Conservation (phyloP, 2,329 filamentous ascomycete genomes). For the Colletotrichum theobromicola region DNA sequence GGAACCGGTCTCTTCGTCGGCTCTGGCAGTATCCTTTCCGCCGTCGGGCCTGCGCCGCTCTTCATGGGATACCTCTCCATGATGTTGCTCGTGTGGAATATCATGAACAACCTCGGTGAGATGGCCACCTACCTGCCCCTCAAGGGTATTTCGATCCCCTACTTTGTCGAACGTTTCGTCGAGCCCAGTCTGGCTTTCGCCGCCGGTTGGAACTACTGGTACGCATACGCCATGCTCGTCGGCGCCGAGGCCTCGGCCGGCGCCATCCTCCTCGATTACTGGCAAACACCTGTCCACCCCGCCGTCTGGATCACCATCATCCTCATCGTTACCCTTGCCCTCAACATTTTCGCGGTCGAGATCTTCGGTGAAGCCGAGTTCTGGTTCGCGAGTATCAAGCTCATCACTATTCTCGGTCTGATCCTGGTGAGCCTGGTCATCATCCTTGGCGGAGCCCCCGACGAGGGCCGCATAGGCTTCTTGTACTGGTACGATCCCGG, state of each 20-base stretch:
- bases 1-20: conserved; percentile 70
- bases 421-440: conserved; percentile 62
- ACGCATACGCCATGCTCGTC: conserved; percentile 63
- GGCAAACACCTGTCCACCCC: conserved; percentile 55
- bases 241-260: conserved; percentile 64
- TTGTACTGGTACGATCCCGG: conserved; percentile 42
- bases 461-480: conserved; percentile 49
- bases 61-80: conserved; percentile 71
- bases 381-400: conserved; percentile 65
- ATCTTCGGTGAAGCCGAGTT: conserved; percentile 68
- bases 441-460: conserved; percentile 60
- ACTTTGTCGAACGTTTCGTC: conserved; percentile 61
- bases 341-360: conserved; percentile 62
- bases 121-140: conserved; percentile 61
- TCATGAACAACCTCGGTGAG: conserved; percentile 61
- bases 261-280: conserved; percentile 65
- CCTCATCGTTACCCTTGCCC: conserved; percentile 54
- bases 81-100: conserved; percentile 57
- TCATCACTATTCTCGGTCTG: conserved; percentile 62
- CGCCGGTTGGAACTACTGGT: conserved; percentile 67
- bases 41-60: conserved; percentile 68
- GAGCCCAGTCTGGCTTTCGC: conserved; percentile 62
- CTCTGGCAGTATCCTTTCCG: conserved; percentile 60
- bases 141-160: conserved; percentile 61
- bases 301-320: conserved; percentile 67